A percentile compares a stretch with the other conserved stretches of the same genome.
These are phyloP conservation scores for Microascus cirrosus DNA, from an alignment of 2,329 filamentous ascomycete species.

Conservation along the genomic window DNA sequence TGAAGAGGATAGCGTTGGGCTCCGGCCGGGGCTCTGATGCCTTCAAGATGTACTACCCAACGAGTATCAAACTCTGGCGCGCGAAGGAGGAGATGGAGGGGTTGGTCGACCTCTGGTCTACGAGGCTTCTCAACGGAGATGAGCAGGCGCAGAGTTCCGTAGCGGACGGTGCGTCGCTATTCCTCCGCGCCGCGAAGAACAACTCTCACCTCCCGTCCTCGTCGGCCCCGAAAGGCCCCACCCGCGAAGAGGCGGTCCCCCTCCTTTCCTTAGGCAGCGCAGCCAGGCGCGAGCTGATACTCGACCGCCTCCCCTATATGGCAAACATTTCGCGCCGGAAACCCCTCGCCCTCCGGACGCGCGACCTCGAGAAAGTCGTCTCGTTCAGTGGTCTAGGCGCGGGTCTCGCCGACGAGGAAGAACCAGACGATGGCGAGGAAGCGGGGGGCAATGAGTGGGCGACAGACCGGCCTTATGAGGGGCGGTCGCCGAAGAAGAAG, in stretches of 20 bases:
- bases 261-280: conserved; percentile 52
- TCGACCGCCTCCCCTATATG: conserved; percentile 83
- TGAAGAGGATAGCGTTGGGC: conserved; percentile 52
- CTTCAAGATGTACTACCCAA: conserved; percentile 88
- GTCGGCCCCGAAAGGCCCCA: conserved; percentile 5
- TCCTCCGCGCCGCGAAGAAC: conserved; percentile 28
- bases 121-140: conserved; percentile 47
- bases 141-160: conserved; percentile 21
- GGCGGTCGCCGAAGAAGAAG: conserved; percentile 37
- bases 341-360: conserved; percentile 22
- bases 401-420: conserved; percentile 43
- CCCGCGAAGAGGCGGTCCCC: conserved; percentile 14
- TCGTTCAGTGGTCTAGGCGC: conserved; percentile 49
- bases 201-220: conserved; percentile 5
- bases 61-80: conserved; percentile 73
- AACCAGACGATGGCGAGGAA: conserved; percentile 30
- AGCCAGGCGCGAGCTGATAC: conserved; percentile 61
- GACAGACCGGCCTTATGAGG: conserved; percentile 49
- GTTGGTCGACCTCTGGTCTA: conserved; percentile 58
- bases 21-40: conserved; percentile 35
- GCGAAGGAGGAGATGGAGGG: conserved; percentile 72
- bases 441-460: conserved; percentile 43
- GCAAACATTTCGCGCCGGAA: conserved; percentile 46
- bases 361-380: conserved; percentile 57
- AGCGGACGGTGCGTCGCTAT: conserved; percentile 35